Base-by-base conservation (phyloP, 331 rosid genomes). In the Erythrophleum ivorense region DNA sequence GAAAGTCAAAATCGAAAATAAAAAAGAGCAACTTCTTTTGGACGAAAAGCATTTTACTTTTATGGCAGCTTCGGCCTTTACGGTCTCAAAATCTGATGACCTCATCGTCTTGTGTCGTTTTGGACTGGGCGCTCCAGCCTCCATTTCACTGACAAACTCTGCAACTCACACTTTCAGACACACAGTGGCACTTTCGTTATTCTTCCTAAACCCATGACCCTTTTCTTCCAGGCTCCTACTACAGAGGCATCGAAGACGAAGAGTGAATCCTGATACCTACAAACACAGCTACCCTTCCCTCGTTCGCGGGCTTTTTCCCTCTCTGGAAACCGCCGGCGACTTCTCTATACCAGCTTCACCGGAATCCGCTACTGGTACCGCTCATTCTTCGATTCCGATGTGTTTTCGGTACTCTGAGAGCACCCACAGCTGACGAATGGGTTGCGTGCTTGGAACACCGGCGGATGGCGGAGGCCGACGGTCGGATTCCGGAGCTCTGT, bases 401-500 rank as follows among this genome's bases (percentile, higher is more conserved):
- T 65, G 8, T 84, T 75, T 78, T 18, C 73, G 38, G 33, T 11
- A 21, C 83, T 45, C 59, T 66, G 45, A 54, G 69, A 73, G 69
- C 83, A 72, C 82, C 57, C 68, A 34, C 76, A 43, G 64, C 77
- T 89, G 86, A 84, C 82, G 72, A 68, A 94, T 94, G 98, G 97
- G 98, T 60, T 94, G 97, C 86, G 87, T 89, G 73, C 88, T 91
- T 41, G 82, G 89, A 85, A 84, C 67, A 54, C 86, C 77, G 38
- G 80, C 81, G 16, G 55, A 5, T 12, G 2, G 72, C 45, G 75
- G 50, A 7, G 78, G 19, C 46, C 77, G 71, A 19, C 69, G 85
- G 46, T 52, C 74, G 43, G 29, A 78, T 13, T 57, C 78, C 79
- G 85, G 46, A 43, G 74, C 54, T 72, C 71, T 52, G n/a, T 13